phyloP scores from a whole-genome alignment of 1,139 yeast genomes.

The Suhomyces anneliseae region DNA sequence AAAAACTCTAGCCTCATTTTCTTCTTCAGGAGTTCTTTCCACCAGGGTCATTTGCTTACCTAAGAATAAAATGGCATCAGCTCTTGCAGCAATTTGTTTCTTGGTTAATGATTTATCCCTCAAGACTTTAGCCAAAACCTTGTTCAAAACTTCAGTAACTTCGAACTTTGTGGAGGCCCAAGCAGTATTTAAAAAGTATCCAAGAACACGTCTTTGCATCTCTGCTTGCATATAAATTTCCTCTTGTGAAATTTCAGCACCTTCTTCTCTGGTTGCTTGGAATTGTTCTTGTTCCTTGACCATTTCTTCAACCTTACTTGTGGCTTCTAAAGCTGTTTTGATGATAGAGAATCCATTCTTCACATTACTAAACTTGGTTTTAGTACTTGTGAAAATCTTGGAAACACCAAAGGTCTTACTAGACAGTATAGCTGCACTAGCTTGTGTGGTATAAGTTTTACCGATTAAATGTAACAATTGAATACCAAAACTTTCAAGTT shows the following conservation, averaged over 20 bases:
- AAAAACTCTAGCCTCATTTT: constrained; percentile 70
- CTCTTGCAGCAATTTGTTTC: constrained; percentile 55
- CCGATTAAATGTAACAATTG: constrained; percentile 58
- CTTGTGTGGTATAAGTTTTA: constrained; percentile 61
- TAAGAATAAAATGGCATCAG: constrained; percentile 57
- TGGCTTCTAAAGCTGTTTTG: constrained; percentile 47
- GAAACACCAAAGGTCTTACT: constrained; percentile 48
- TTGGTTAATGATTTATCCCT: constrained; percentile 54
- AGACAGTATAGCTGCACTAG: constrained; percentile 42
- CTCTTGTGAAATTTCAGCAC: constrained; percentile 34
- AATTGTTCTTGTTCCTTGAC: constrained; percentile 51
- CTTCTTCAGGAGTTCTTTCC: constrained; percentile 65
- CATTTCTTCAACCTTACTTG: constrained; percentile 39
- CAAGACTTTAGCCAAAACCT: constrained; percentile 61
- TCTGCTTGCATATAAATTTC: constrained; percentile 58
- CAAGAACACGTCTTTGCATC: constrained; percentile 65
- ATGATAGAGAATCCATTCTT: constrained; percentile 42
- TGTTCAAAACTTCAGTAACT: constrained; percentile 63
- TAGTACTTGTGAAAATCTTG: constrained; percentile 52
- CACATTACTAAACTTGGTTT: constrained; percentile 39
- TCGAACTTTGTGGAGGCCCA: constrained; percentile 82
- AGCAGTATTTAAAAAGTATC: constrained; percentile 72
- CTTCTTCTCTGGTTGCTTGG: constrained; percentile 35
- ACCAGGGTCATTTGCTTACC: constrained; percentile 59
- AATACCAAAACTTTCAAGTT: constrained; percentile 49